A percentile compares a stretch with the other conserved stretches of the same genome.
Conservation (phyloP, 164 flowering plant species). For the Chimonanthus salicifolius region DNA sequence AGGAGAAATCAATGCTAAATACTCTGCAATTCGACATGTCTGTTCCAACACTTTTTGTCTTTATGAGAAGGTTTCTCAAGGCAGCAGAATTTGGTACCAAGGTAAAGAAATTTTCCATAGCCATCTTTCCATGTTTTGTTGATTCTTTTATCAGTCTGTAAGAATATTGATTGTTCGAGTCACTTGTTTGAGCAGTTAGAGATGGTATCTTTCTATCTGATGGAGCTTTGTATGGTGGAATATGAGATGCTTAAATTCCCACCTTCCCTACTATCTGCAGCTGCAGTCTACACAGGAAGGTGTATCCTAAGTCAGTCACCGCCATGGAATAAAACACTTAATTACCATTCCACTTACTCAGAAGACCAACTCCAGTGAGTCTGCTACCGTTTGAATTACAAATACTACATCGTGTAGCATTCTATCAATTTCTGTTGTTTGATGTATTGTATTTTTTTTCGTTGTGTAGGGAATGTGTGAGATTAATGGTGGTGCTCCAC, state of each 20-base stretch:
- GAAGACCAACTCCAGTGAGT: conserved; percentile 58
- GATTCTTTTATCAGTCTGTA: background rate
- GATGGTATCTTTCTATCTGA: conserved; percentile 64
- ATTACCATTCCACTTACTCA: conserved; percentile 47
- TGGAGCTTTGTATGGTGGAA: conserved; percentile 70
- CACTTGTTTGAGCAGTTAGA: conserved; percentile 45
- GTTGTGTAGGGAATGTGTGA: conserved; percentile 41
- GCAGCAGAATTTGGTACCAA: conserved; percentile 62
- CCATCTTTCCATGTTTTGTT: no score
- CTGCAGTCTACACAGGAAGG: conserved; percentile 72
- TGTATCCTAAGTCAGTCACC: conserved; percentile 36
- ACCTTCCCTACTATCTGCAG: conserved; percentile 74
- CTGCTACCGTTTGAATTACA: no score
- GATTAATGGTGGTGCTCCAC: conserved; percentile 38
- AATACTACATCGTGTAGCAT: no score
- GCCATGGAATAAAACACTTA: conserved; percentile 52
- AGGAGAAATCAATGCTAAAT: conserved; percentile 73
- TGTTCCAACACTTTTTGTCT: conserved; percentile 73
- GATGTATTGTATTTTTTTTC: background rate
- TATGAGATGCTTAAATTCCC: conserved; percentile 66
- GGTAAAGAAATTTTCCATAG: conserved; percentile 23
- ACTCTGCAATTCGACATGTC: conserved; percentile 65
- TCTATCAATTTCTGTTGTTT: no score
- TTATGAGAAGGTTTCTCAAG: conserved; percentile 74
- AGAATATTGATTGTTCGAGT: background rate